A percentile compares a stretch with the other conserved stretches of the same genome.
These are phyloP conservation scores for Neofusicoccum umdonicola DNA, from an alignment of 2,329 filamentous ascomycete species.

Conservation along the genomic window DNA sequence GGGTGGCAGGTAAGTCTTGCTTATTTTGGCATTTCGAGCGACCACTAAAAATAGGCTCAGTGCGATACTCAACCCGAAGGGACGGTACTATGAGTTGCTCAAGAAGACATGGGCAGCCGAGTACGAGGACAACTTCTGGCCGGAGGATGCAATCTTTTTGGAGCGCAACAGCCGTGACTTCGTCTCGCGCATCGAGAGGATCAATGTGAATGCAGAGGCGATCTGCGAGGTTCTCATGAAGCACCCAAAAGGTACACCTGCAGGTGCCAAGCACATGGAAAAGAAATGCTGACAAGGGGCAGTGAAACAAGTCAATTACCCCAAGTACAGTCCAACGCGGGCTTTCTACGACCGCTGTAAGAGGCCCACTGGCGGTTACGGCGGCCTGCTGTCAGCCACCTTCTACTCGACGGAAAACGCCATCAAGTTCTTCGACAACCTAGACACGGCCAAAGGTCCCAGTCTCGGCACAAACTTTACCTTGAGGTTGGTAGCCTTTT, in stretches of 20 bases:
- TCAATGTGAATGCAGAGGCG: slow-evolving; percentile 81
- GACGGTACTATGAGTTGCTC: slow-evolving; percentile 68
- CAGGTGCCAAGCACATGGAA: not conserved
- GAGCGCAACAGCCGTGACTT: slow-evolving; percentile 97
- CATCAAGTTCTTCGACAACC: slow-evolving; percentile 76
- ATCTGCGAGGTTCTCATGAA: slow-evolving; percentile 70
- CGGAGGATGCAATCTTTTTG: slow-evolving; percentile 90
- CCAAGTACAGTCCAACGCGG: slow-evolving; percentile 70
- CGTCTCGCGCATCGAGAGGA: slow-evolving; percentile 72
- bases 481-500: slow-evolving; percentile 51
- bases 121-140: slow-evolving; percentile 90
- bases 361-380: slow-evolving; percentile 76
- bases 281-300: slow-evolving; percentile 19
- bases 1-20: slow-evolving; percentile 65
- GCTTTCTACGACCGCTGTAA: slow-evolving; percentile 76
- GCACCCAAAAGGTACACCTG: slow-evolving; percentile 50
- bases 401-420: slow-evolving; percentile 71
- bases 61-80: slow-evolving; percentile 62
- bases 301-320: slow-evolving; percentile 83
- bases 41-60: slow-evolving; percentile 30
- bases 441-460: slow-evolving; percentile 89
- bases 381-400: slow-evolving; percentile 80
- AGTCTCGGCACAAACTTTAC: slow-evolving; percentile 98
- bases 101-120: slow-evolving; percentile 63
- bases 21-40: not conserved